Evolutionary conservation across 192 early-diverging fungal species (phyloP).

Genomic region (Lobosporangium transversale): DNA sequence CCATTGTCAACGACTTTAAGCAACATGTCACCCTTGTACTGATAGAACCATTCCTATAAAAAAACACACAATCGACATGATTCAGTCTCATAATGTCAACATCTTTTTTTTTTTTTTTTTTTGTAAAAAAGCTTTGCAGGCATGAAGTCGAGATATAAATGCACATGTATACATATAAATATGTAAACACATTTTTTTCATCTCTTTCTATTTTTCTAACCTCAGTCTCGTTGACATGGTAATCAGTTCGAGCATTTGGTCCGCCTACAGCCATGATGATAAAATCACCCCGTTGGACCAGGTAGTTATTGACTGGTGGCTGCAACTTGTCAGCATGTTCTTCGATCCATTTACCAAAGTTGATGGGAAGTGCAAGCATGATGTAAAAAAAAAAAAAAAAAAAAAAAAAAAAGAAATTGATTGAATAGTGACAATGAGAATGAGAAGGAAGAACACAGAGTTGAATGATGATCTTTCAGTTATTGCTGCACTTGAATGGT

Average conservation of each 20-base stretch:
- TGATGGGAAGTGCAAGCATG: constrained; percentile 80
- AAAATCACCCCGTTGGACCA: constrained; percentile 85
- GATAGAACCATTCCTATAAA: constrained; percentile 93
- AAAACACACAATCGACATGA: neutral
- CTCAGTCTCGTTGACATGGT: constrained; percentile 97
- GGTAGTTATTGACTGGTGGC: constrained; percentile 95
- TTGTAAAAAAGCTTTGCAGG: too few relatives aligned
- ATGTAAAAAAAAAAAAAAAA: too few relatives aligned
- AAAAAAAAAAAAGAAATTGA: too few relatives aligned
- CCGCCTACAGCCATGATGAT: constrained; percentile 94
- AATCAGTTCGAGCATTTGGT: constrained; percentile 96
- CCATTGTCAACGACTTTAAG: constrained; percentile 84
- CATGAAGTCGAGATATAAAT: too few relatives aligned
- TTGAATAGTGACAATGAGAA: neutral
- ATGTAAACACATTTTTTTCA: too few relatives aligned
- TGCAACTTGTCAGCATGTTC: constrained; percentile 84
- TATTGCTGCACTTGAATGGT: too few relatives aligned
- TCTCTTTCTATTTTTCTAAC: too few relatives aligned
- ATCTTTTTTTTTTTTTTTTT: too few relatives aligned
- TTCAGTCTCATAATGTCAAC: too few relatives aligned
- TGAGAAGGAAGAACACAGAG: neutral
- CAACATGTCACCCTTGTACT: constrained; percentile 93
- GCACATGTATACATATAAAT: too few relatives aligned
- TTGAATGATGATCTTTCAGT: neutral
- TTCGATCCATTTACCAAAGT: constrained; percentile 89